Percentiles rank a stretch among this genome's conserved stretches.
Conservation (phyloP, 345 rosid species). For the Populus ilicifolia region DNA sequence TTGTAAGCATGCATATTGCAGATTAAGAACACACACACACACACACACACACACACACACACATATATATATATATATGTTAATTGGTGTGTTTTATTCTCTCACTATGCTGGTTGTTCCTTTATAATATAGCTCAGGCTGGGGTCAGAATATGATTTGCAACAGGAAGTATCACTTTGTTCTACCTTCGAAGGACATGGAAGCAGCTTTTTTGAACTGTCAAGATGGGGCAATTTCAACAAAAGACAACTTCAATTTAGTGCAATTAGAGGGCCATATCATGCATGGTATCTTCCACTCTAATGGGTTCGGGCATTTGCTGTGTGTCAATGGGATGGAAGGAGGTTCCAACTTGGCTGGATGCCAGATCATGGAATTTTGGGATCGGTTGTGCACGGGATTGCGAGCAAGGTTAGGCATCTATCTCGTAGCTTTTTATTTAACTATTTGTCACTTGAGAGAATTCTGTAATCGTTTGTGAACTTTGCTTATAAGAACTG, state of each 20-base stretch:
- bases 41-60: too few relatives aligned
- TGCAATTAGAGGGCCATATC: slow-evolving; percentile 49
- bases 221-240: slow-evolving; percentile 27
- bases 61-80: too few relatives aligned
- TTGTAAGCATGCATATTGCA: too few relatives aligned
- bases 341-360: slow-evolving; percentile 65
- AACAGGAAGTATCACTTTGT: slow-evolving; percentile 89
- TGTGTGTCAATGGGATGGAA: slow-evolving; percentile 66
- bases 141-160: slow-evolving; percentile 81
- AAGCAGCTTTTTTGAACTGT: slow-evolving; percentile 39
- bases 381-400: slow-evolving; percentile 82
- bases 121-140: slow-evolving; percentile 45
- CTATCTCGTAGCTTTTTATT: not conserved
- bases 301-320: slow-evolving; percentile 86
- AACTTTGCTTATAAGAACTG: not conserved
- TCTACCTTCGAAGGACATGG: slow-evolving; percentile 61
- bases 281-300: slow-evolving; percentile 88
- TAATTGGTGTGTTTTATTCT: not conserved
- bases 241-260: slow-evolving; percentile 42
- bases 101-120: slow-evolving; percentile 3
- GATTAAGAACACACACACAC: too few relatives aligned
- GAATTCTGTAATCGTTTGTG: not conserved
- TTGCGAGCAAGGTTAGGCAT: slow-evolving; percentile 65
- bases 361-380: slow-evolving; percentile 70
- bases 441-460: not conserved